These are phyloP conservation scores for Prosopis cineraria DNA, from an alignment of 306 rosid species.

Conservation along the genomic window DNA sequence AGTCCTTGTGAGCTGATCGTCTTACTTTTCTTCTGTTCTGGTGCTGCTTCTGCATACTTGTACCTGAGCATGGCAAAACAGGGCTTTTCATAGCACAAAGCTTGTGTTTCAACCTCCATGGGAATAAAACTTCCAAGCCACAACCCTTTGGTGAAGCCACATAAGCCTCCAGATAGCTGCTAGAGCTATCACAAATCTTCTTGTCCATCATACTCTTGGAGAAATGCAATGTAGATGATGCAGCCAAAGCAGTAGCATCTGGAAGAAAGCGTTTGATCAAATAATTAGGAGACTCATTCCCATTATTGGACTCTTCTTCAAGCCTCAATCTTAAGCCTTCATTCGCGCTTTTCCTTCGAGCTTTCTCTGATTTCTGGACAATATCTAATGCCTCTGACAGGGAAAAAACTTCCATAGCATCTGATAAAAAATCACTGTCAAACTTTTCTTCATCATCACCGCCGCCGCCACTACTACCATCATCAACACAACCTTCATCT, in stretches of 20 bases:
- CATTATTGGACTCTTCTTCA: conserved; percentile 48
- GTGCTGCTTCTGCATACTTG: conserved; percentile 41
- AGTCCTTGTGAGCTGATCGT: conserved; percentile 36
- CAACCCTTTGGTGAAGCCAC: conserved; percentile 64
- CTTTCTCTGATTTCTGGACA: conserved; percentile 58
- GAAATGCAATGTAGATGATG: conserved; percentile 51
- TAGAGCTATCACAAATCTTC: conserved; percentile 31
- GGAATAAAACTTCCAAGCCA: conserved; percentile 62
- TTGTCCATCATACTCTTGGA: conserved; percentile 18
- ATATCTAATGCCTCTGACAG: conserved; percentile 87
- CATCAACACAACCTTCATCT: conserved; percentile 23
- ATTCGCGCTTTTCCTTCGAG: conserved; percentile 9
- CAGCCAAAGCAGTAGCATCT: conserved; percentile 79
- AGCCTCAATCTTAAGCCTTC: conserved; percentile 53
- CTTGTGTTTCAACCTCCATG: conserved; percentile 73
- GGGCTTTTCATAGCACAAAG: conserved; percentile 69
- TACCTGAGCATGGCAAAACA: conserved; percentile 41
- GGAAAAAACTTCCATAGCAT: conserved; percentile 67
- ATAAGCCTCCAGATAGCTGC: conserved; percentile 35
- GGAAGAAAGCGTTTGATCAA: conserved; percentile 87
- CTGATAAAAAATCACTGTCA: conserved; percentile 33
- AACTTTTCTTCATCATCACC: not conserved
- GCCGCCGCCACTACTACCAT: not conserved
- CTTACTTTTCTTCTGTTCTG: conserved; percentile 45
- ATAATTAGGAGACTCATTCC: conserved; percentile 61